Evolutionary conservation across 805 yeast genomes (phyloP), one percentile per base, ranked within the genome.

Genomic region (Suhomyces vadensis): DNA sequence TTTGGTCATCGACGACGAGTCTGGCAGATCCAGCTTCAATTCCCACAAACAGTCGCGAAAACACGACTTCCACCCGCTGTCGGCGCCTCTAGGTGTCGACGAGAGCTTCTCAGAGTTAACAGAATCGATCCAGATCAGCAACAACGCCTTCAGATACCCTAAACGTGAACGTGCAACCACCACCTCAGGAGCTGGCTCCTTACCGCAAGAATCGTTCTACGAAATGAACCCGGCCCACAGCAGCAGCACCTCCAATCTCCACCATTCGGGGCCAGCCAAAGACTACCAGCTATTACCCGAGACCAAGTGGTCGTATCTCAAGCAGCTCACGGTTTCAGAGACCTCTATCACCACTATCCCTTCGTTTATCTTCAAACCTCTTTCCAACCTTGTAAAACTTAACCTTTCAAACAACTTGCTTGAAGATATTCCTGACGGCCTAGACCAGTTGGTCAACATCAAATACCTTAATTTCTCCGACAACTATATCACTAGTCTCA

Each of bases 351-450:
- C 65, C 3, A 48, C 60, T 11, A 64, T 71, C 19, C 69, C 71
- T 5, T 39, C 63, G 13, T 61, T 53, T 40, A 63, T 65, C 21
- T 69, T 72, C 55, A 64, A 65, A 44, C 75, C 79, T 2, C 55
- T 74, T 20, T 25, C 48, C 16, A 70, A 68, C 43, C 51, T 72
- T 25, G 75, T 72, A 17, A 72, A 71, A 42, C 67, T 82, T 40
- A 85, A 83, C 53, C 59, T 82, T 24, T 81, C 87, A 2, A 69
- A 73, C 46, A 82, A 82, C 52, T 58, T 70, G 31, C 62, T 82
- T 23, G 71, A 70, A 19, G 60, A 61, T 6, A 52, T 82, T 7
- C 87, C 87, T 0, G 63, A 64, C n/a, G 81, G 85, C 3, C 65
- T 83, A 35, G 67, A 74, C 11, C 72, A 73, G 37, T 67, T 82